Conservation (phyloP, 2,329 filamentous ascomycete species). For the Aspergillus spinulosporus region DNA sequence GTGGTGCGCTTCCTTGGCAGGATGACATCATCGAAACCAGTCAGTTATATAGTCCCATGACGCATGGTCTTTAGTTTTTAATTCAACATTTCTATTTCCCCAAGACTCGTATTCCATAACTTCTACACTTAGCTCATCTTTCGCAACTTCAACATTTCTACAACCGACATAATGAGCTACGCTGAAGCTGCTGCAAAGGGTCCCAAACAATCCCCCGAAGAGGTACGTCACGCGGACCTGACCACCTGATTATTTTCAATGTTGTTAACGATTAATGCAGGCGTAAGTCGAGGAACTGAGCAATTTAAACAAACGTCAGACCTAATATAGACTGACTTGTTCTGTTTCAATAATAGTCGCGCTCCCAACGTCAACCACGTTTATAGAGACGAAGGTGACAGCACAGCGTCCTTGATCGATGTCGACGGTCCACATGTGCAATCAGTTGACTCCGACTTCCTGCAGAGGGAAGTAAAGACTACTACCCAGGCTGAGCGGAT, state of each 20-base stretch:
- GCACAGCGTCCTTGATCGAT: conserved; percentile 47
- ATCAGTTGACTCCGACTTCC: conserved; percentile 44
- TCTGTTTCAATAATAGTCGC: conserved; percentile 33
- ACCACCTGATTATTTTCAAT: background rate
- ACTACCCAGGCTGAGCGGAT: conserved; percentile 49
- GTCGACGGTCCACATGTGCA: conserved; percentile 50
- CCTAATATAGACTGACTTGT: background rate
- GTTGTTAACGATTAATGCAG: conserved; percentile 25
- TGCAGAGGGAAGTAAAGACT: conserved; percentile 46
- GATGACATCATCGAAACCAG: background rate
- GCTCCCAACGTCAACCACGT: conserved; percentile 43
- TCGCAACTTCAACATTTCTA: background rate
- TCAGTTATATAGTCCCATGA: background rate
- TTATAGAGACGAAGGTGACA: conserved; percentile 42
- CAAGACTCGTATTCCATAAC: background rate
- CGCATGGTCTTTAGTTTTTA: background rate
- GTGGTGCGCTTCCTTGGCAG: background rate
- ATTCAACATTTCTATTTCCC: background rate
- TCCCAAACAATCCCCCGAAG: conserved; percentile 49
- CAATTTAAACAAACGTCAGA: background rate
- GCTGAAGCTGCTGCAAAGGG: conserved; percentile 50
- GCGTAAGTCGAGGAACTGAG: conserved; percentile 36
- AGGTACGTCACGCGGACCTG: conserved; percentile 38
- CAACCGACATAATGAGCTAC: conserved; percentile 47
- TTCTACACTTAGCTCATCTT: background rate